Percentiles rank a stretch among this genome's conserved stretches.
phyloP scores from a whole-genome alignment of 768 basidiomycete species.

The Boletus huronensis region DNA sequence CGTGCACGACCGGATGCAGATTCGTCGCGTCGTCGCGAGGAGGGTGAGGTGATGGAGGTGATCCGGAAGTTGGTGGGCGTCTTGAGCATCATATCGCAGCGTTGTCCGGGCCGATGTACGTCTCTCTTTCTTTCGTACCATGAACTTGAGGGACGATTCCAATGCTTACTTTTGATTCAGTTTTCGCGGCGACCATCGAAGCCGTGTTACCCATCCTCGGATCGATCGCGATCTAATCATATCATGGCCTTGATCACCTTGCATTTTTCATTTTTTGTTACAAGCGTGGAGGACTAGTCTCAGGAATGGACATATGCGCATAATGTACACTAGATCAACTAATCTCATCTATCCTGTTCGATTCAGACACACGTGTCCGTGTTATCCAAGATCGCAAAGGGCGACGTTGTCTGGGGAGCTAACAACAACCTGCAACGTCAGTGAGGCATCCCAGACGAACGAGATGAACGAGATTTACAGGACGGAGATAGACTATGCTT shows the following conservation, averaged over 20 bases:
- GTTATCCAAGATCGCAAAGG: conserved; percentile 26
- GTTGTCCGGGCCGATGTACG: conserved; percentile 21
- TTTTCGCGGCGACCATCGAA: conserved; percentile 25
- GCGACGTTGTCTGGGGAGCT: conserved; percentile 27
- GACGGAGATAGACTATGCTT: conserved; percentile 25
- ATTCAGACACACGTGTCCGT: conserved; percentile 14
- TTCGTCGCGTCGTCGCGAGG: conserved; percentile 5
- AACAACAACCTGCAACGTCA: conserved; percentile 1
- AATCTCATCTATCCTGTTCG: background rate
- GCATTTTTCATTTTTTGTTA: background rate
- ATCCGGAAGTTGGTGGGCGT: conserved; percentile 15
- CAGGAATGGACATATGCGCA: background rate
- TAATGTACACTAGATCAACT: background rate
- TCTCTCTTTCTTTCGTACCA: background rate
- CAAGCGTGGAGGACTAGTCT: background rate
- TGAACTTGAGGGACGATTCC: background rate
- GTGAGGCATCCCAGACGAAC: background rate
- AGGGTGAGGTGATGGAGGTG: conserved; percentile 12
- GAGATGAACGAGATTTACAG: conserved; percentile 5
- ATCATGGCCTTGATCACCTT: background rate
- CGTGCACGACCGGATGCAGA: conserved; percentile 8
- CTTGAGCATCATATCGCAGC: conserved; percentile 17
- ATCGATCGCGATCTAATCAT: conserved; percentile 11
- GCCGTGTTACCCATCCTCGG: conserved; percentile 23
- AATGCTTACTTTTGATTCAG: conserved; percentile 2